Evolutionary conservation across 805 yeast species (phyloP).

Genomic region (Cyberlindnera samutprakarnensis): DNA sequence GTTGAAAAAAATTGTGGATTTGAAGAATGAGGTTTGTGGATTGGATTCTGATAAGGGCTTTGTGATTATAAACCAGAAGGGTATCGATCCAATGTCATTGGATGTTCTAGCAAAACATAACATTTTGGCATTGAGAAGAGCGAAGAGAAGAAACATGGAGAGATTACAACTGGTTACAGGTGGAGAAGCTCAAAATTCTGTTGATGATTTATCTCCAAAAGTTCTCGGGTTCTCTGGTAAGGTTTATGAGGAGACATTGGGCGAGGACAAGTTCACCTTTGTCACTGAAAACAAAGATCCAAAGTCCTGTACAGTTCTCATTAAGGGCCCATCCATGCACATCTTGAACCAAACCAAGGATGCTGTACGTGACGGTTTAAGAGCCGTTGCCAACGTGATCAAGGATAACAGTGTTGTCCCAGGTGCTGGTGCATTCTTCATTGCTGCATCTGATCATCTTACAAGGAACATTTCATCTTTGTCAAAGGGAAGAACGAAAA

Average conservation of each 20-base stretch:
- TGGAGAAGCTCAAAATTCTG: conserved; percentile 96
- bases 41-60: conserved; percentile 66
- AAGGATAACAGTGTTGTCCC: conserved; percentile 83
- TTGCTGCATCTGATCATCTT: conserved; percentile 71
- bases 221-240: conserved; percentile 84
- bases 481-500: conserved; percentile 76
- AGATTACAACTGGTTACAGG: conserved; percentile 93
- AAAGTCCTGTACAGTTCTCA: conserved; percentile 82
- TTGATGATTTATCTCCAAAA: conserved; percentile 78
- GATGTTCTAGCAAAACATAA: conserved; percentile 90
- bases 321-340: conserved; percentile 90
- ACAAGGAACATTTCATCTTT: conserved; percentile 43
- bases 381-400: conserved; percentile 88
- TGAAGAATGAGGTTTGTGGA: conserved; percentile 88
- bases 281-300: conserved; percentile 88
- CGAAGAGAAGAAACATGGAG: conserved; percentile 99
- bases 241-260: conserved; percentile 87
- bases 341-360: conserved; percentile 89
- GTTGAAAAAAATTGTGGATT: conserved; percentile 80
- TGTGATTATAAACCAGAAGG: conserved; percentile 95
- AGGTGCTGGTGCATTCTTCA: conserved; percentile 95
- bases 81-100: conserved; percentile 96
- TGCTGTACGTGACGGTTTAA: conserved; percentile 94
- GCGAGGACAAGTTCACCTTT: conserved; percentile 96
- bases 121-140: conserved; percentile 92